These are phyloP conservation scores for Malus sieversii DNA, from an alignment of 306 rosid genomes.

Conservation along the genomic window DNA sequence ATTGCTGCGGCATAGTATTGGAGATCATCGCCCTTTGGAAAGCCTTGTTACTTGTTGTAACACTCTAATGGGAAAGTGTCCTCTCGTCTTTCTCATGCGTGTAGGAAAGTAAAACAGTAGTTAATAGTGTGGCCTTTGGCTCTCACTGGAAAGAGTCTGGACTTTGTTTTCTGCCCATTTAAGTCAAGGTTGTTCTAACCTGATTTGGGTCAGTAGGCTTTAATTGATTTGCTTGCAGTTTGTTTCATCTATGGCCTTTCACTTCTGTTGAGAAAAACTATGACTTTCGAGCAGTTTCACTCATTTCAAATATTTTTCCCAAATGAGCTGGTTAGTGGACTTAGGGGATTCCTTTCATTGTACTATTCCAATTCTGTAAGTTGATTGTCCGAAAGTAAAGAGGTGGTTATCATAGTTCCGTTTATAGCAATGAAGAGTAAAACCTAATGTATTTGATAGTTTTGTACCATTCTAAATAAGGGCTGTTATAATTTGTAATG, in stretches of 20 bases:
- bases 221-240: background rate
- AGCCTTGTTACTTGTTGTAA: background rate
- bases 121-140: background rate
- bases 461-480: background rate
- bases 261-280: background rate
- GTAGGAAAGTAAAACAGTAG: background rate
- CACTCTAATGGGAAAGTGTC: background rate
- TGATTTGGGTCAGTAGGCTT: background rate
- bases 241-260: background rate
- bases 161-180: background rate
- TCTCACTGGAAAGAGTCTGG: background rate
- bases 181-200: background rate
- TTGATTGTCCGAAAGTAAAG: background rate
- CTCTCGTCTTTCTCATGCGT: background rate
- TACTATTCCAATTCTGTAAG: background rate
- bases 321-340: background rate
- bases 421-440: background rate
- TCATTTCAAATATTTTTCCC: background rate
- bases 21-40: background rate
- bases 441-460: no score
- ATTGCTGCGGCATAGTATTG: background rate
- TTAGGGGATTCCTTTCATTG: background rate
- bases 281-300: background rate
- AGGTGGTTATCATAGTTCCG: background rate
- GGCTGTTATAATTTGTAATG: background rate